Percentiles rank a stretch among this genome's conserved stretches.
phyloP scores from a whole-genome alignment of 768 basidiomycete genomes.

The Boletus subcaerulescens region DNA sequence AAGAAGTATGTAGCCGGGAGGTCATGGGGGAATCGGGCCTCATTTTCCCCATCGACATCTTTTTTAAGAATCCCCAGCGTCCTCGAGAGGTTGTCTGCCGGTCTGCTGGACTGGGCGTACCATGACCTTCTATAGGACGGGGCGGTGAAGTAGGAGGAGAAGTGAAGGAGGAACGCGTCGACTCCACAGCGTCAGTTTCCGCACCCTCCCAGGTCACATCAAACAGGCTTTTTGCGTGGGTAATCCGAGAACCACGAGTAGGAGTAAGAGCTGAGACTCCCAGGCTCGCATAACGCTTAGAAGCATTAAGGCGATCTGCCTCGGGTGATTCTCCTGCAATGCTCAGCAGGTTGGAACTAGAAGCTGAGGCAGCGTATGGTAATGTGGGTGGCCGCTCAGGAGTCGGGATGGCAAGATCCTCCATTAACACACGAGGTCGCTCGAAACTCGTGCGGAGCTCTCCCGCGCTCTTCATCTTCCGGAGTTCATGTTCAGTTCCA shows the following conservation, averaged over 20 bases:
- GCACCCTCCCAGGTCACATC: conserved; percentile 43
- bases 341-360: conserved; percentile 63
- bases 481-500: conserved; percentile 56
- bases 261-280: conserved; percentile 44
- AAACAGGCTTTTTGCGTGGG: conserved; percentile 46
- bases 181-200: conserved; percentile 11
- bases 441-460: conserved; percentile 53
- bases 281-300: conserved; percentile 68
- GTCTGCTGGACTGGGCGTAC: conserved; percentile 23
- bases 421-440: conserved; percentile 22
- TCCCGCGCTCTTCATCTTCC: conserved; percentile 86
- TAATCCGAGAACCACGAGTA: conserved; percentile 35
- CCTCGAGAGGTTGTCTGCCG: conserved; percentile 36
- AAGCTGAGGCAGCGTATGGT: conserved; percentile 59
- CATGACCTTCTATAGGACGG: conserved; percentile 11
- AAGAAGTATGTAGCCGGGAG: conserved; percentile 38
- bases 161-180: conserved; percentile 22
- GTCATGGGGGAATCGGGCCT: conserved; percentile 53
- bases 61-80: conserved; percentile 95
- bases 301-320: conserved; percentile 34
- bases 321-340: conserved; percentile 32
- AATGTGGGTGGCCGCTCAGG: conserved; percentile 42
- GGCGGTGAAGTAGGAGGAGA: conserved; percentile 31
- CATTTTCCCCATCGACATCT: conserved; percentile 98
- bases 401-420: conserved; percentile 31